A percentile compares a stretch with the other conserved stretches of the same genome.
These are phyloP conservation scores for Ophiocordyceps unilateralis DNA, from an alignment of 2,329 filamentous ascomycete species.

Conservation along the genomic window DNA sequence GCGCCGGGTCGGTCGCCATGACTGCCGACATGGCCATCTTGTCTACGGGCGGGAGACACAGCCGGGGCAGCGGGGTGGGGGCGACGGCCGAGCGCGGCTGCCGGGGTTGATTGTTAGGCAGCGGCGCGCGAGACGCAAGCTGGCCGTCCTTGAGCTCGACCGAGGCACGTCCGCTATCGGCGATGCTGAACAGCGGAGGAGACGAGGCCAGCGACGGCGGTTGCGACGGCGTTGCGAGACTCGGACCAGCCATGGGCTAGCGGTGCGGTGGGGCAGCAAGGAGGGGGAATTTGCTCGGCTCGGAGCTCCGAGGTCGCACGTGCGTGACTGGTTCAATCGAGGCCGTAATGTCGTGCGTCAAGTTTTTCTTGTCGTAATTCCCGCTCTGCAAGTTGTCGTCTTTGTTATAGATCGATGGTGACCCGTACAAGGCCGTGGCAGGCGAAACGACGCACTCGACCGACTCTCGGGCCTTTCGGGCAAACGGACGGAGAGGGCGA, in stretches of 20 bases:
- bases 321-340: not conserved
- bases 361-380: not conserved
- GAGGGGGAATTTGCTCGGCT: constrained; percentile 3
- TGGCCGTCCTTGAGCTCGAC: not conserved
- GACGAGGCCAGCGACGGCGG: not conserved
- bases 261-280: constrained; percentile 4
- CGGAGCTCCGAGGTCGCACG: not conserved
- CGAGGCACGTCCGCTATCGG: not conserved
- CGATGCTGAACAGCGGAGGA: constrained; percentile 1
- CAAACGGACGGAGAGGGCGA: not conserved
- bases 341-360: not conserved
- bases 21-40: constrained; percentile 31
- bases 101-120: constrained; percentile 5
- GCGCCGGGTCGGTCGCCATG: constrained; percentile 22
- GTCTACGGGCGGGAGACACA: constrained; percentile 20
- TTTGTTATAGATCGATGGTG: too few species aligned
- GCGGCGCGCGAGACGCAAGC: constrained; percentile 7
- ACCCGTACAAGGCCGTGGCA: too few species aligned
- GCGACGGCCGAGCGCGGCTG: constrained; percentile 8
- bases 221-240: not conserved
- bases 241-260: not conserved
- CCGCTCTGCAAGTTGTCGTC: too few species aligned
- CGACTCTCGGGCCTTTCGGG: too few species aligned
- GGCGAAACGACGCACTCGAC: too few species aligned
- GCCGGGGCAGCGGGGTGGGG: constrained; percentile 10